Evolutionary conservation across 192 early-diverging fungal species (phyloP).

Genomic region (Physocladia obscura): DNA sequence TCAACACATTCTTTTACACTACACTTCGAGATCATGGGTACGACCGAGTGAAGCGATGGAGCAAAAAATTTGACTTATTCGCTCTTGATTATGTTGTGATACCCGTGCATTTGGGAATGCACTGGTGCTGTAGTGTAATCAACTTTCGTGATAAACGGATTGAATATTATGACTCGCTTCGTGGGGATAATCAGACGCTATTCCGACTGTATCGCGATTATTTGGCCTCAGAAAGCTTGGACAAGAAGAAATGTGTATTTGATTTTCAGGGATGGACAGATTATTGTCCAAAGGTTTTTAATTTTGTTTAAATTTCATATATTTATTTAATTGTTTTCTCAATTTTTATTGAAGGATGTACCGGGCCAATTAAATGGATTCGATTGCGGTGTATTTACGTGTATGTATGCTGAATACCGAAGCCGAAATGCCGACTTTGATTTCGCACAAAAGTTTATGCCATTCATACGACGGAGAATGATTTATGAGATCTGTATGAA

Average conservation of each 20-base stretch:
- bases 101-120: conserved; percentile 77
- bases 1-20: conserved; percentile 90
- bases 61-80: conserved; percentile 78
- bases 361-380: conserved; percentile 84
- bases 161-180: conserved; percentile 82
- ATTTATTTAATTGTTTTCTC: background rate
- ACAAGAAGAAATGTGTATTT: conserved; percentile 68
- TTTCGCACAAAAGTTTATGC: conserved; percentile 77
- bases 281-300: conserved; percentile 48
- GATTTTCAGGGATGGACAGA: conserved; percentile 69
- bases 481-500: conserved; percentile 66
- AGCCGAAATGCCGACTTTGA: conserved; percentile 61
- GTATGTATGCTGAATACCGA: conserved; percentile 79
- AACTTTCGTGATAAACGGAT: conserved; percentile 63
- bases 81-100: conserved; percentile 74
- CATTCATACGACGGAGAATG: conserved; percentile 68
- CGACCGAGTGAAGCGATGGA: conserved; percentile 74
- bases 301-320: background rate
- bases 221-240: conserved; percentile 65
- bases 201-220: conserved; percentile 65
- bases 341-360: conserved; percentile 54
- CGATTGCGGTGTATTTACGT: conserved; percentile 95
- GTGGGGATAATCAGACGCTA: conserved; percentile 57
- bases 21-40: conserved; percentile 72
- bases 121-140: conserved; percentile 73